Percentiles rank a stretch among this genome's conserved stretches.
phyloP scores from a whole-genome alignment of 805 yeast species.

The Starmera caribaea region DNA sequence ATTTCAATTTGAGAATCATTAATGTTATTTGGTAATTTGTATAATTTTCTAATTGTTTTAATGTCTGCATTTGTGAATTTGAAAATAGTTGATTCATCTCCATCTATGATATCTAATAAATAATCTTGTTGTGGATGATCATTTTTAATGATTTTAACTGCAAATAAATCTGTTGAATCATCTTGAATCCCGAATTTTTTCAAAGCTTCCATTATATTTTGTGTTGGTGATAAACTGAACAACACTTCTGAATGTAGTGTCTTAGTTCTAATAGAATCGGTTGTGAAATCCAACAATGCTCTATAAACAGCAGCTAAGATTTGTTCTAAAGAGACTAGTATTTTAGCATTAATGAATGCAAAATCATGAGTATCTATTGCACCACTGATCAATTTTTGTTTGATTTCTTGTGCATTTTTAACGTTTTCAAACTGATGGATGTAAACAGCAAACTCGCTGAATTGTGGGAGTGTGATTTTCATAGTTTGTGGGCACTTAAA shows the following conservation, averaged over 20 bases:
- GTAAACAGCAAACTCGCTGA: constrained; percentile 25
- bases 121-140: constrained; percentile 7
- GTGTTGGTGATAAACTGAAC: constrained; percentile 58
- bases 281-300: constrained; percentile 41
- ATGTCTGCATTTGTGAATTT: no score
- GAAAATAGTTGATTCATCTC: constrained; percentile 14
- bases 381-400: constrained; percentile 33
- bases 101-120: constrained; percentile 20
- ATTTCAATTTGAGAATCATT: constrained; percentile 1
- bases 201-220: constrained; percentile 64
- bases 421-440: constrained; percentile 39
- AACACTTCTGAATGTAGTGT: constrained; percentile 65
- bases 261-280: constrained; percentile 46
- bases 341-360: constrained; percentile 55
- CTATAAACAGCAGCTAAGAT: constrained; percentile 50
- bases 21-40: constrained; percentile 2
- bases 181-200: constrained; percentile 60
- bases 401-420: constrained; percentile 32
- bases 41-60: no score
- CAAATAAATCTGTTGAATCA: constrained; percentile 34
- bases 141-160: constrained; percentile 35
- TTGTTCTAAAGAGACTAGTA: constrained; percentile 53
- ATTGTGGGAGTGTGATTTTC: constrained; percentile 34
- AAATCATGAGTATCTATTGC: constrained; percentile 29
- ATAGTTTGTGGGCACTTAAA: background rate